Evolutionary conservation across 2,329 filamentous ascomycete species (phyloP), one percentile per base, ranked within the genome.

Genomic region (Hysterium pulicare): DNA sequence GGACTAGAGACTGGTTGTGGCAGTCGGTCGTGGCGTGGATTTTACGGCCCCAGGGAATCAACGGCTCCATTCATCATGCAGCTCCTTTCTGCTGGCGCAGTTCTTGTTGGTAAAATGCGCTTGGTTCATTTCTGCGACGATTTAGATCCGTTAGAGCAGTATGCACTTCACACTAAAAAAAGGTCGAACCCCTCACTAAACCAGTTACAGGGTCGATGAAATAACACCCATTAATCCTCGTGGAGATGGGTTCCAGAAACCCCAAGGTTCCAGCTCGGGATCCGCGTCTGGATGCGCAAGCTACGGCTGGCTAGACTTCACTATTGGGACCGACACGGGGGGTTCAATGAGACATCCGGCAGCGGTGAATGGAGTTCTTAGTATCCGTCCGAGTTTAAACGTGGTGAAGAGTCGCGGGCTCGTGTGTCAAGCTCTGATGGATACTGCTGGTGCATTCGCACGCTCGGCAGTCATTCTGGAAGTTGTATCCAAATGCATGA

Each of bases 261-360:
- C 49, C 4, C 40, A 36, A 7, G 46, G 46, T 8, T 44, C 36
- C 24, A 42, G 40, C 2, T 32, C 16, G 2, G 49, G 46, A 0
- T 41, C 22, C 13, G 46, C 36, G 1, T 42, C 42, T 1, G 49
- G 44, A 13, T 20, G 38, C 0, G 39, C 44, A 0, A 38, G 44
- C 3, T 51, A 51, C 22, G 30, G 44, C 15, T 51, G 46, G 49
- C 19, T 51, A 2, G 46, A 49, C 20, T 41, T 46, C 26, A 35
- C 49, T 3, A 71, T 80, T 37, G 77, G 0, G 9, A 46, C 48
- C 4, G 52, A 55, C 30, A 51, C 47, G n/a, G 46, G 46, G 6
- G 48, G 48, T 4, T 37, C 26, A 11, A 41, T 49, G 10, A 17
- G 48, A 5, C 33, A 19, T 28, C 48, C 48, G 4, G 48, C 48